A percentile compares a stretch with the other conserved stretches of the same genome.
phyloP scores from a whole-genome alignment of 768 basidiomycete species.

The Tubosaeta sp. region DNA sequence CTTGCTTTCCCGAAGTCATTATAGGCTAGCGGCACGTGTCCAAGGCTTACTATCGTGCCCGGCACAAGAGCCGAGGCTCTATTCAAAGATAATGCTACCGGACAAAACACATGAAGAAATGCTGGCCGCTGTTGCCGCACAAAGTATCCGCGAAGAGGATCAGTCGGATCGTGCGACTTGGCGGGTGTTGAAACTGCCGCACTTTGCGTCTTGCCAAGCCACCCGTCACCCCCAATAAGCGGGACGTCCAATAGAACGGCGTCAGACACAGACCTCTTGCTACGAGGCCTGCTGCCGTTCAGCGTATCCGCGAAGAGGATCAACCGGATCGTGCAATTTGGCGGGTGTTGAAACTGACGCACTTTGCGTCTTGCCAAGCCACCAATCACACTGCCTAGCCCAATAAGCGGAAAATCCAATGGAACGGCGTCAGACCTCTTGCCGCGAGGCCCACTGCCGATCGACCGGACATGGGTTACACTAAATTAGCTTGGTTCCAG shows the following conservation, averaged over 20 bases:
- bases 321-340: not conserved
- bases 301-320: not conserved
- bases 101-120: too few relatives aligned
- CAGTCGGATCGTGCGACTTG: not conserved
- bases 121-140: too few relatives aligned
- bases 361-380: not conserved
- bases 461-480: not conserved
- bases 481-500: not conserved
- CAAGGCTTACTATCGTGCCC: too few relatives aligned
- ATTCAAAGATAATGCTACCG: too few relatives aligned
- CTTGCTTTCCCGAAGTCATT: too few relatives aligned
- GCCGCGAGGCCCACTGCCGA: not conserved
- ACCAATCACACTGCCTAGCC: not conserved
- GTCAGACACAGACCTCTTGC: not conserved
- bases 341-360: not conserved
- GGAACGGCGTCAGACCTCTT: not conserved
- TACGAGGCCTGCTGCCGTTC: too few relatives aligned
- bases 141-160: not conserved
- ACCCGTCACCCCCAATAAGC: not conserved
- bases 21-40: too few relatives aligned
- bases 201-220: not conserved
- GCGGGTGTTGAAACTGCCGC: not conserved
- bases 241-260: not conserved
- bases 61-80: too few relatives aligned
- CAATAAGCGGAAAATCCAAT: not conserved